Evolutionary conservation across 2,329 filamentous ascomycete genomes (phyloP).

Genomic region (Aaosphaeria pasadenensis): DNA sequence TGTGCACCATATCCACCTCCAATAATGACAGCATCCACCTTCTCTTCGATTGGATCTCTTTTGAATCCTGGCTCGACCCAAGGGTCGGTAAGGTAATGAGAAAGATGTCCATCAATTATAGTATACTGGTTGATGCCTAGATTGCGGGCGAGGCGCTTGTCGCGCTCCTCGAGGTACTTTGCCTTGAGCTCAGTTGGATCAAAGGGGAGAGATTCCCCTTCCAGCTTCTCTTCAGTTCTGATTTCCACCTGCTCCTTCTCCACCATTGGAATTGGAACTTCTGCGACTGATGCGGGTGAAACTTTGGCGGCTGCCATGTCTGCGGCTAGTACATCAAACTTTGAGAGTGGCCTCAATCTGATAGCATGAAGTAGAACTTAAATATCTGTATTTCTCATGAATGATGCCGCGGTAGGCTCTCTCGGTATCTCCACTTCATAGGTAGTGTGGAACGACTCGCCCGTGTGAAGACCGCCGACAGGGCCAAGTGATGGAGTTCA

Average conservation of each 20-base stretch:
- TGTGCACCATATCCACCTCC: conserved; percentile 47
- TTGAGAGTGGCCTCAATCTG: no score
- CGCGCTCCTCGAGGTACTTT: conserved; percentile 26
- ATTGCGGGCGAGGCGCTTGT: conserved; percentile 21
- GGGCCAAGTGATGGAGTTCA: no score
- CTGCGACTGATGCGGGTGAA: conserved; percentile 6
- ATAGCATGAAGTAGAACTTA: no score
- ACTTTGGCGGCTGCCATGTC: neutral
- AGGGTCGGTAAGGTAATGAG: conserved; percentile 23
- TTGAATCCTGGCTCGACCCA: conserved; percentile 23
- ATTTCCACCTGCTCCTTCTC: conserved; percentile 13
- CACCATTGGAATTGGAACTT: conserved; percentile 13
- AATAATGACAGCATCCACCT: conserved; percentile 34
- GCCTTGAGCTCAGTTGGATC: conserved; percentile 21
- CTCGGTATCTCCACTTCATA: no score
- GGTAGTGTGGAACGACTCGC: no score
- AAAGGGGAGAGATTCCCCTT: conserved; percentile 17
- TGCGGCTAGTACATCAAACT: no score
- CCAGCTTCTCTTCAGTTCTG: conserved; percentile 12
- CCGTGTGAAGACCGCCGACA: no score
- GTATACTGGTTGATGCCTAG: conserved; percentile 28
- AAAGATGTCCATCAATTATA: conserved; percentile 20
- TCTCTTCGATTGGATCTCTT: conserved; percentile 24
- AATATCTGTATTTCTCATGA: no score
- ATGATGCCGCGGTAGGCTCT: no score